Evolutionary conservation across 495 filamentous ascomycete genomes (phyloP).

Genomic region (Aspergillus mulundensis): DNA sequence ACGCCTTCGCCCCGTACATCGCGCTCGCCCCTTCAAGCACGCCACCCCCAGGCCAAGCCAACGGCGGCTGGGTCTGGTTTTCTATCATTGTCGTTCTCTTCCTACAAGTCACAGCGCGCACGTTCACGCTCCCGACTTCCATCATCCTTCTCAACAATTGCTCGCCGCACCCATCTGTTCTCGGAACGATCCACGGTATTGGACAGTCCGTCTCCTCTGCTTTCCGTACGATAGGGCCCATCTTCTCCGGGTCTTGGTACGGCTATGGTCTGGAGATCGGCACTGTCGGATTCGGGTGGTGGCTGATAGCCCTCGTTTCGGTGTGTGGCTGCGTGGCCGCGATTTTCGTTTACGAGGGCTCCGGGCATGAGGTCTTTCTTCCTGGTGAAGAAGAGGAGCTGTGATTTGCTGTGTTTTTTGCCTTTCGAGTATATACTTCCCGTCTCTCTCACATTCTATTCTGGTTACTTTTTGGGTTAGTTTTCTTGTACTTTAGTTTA

Average conservation of each 20-base stretch:
- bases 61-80: constrained; percentile 62
- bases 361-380: constrained; percentile 65
- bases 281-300: constrained; percentile 73
- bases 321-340: constrained; percentile 57
- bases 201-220: constrained; percentile 69
- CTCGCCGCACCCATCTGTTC: constrained; percentile 72
- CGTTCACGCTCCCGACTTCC: constrained; percentile 73
- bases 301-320: constrained; percentile 63
- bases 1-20: constrained; percentile 68
- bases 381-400: constrained; percentile 61
- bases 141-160: constrained; percentile 82
- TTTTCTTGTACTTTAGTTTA: constrained; percentile 15
- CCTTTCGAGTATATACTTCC: constrained; percentile 3
- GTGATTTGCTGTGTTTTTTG: not conserved
- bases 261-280: constrained; percentile 66
- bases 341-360: constrained; percentile 67
- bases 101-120: constrained; percentile 73
- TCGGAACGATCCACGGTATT: constrained; percentile 79
- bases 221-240: constrained; percentile 70
- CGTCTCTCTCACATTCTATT: not conserved
- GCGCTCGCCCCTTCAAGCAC: constrained; percentile 61
- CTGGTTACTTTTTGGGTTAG: not conserved
- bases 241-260: constrained; percentile 67
- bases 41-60: constrained; percentile 58
- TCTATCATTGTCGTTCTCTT: constrained; percentile 64